These are phyloP conservation scores for Capsicum pubescens DNA, from an alignment of 257 asterid genomes.

Conservation along the genomic window DNA sequence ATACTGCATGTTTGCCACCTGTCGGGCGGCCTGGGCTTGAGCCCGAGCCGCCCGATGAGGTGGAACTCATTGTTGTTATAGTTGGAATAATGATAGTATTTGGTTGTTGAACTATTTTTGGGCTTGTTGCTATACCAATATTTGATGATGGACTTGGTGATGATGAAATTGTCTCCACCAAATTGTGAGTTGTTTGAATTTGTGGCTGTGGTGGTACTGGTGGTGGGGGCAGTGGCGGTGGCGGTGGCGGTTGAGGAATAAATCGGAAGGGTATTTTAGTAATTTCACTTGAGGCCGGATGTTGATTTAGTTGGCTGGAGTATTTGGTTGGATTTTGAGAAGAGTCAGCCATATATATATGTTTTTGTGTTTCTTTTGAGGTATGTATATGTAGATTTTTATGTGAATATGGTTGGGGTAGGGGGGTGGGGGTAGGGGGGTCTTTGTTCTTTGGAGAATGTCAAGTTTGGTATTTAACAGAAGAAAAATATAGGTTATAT, in stretches of 20 bases:
- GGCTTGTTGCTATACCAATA: background rate
- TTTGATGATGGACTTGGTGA: too few species aligned
- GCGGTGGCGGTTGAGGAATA: background rate
- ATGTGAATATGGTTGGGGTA: background rate
- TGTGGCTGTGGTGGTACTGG: background rate
- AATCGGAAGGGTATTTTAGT: slow-evolving; percentile 23
- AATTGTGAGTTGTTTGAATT: background rate
- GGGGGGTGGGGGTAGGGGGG: background rate
- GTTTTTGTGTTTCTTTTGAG: background rate
- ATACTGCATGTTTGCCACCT: slow-evolving; percentile 48
- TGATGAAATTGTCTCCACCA: too few species aligned
- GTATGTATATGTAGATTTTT: slow-evolving; percentile 21
- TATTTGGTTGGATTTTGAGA: slow-evolving; percentile 31
- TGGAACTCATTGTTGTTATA: slow-evolving; percentile 20
- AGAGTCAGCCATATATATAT: slow-evolving; percentile 47
- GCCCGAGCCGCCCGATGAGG: slow-evolving; percentile 29
- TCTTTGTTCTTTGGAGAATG: background rate
- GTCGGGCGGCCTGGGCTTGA: background rate
- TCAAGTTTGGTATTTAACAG: slow-evolving; percentile 39
- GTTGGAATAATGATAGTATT: background rate
- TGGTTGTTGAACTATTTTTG: slow-evolving; percentile 24
- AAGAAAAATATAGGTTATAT: slow-evolving; percentile 18
- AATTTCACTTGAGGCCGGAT: background rate
- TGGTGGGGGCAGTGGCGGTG: background rate
- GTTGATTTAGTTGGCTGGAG: slow-evolving; percentile 32